Evolutionary conservation across 2,329 filamentous ascomycete species (phyloP).

Genomic region (Fusarium siculi): DNA sequence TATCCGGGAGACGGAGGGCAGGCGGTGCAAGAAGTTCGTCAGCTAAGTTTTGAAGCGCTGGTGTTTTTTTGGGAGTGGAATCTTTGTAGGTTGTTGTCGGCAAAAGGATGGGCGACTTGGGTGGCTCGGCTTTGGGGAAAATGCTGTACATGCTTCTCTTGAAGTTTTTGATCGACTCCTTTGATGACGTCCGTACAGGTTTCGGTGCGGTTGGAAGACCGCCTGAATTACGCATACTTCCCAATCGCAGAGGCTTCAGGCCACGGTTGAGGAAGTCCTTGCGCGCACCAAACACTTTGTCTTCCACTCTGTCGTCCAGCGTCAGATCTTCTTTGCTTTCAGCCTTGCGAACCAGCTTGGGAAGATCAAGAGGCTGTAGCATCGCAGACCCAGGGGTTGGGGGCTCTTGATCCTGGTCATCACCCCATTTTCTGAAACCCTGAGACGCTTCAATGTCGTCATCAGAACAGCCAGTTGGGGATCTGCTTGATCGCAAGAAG

Average conservation of each 20-base stretch:
- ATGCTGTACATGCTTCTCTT: slow-evolving; percentile 44
- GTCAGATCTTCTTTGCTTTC: slow-evolving; percentile 26
- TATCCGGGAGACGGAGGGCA: slow-evolving; percentile 53
- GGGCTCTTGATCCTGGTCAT: slow-evolving; percentile 26
- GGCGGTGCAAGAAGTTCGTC: slow-evolving; percentile 52
- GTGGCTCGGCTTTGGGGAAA: slow-evolving; percentile 34
- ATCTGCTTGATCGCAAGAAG: slow-evolving; percentile 72
- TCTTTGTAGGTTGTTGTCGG: slow-evolving; percentile 60
- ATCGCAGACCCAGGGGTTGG: slow-evolving; percentile 10
- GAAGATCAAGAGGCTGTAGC: slow-evolving; percentile 18
- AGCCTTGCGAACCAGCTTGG: slow-evolving; percentile 17
- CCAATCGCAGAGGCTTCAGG: slow-evolving; percentile 33
- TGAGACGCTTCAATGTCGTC: slow-evolving; percentile 14
- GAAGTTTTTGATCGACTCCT: slow-evolving; percentile 37
- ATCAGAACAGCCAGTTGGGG: slow-evolving; percentile 63
- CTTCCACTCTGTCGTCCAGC: slow-evolving; percentile 47
- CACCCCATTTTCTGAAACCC: slow-evolving; percentile 31
- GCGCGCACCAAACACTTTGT: slow-evolving; percentile 43
- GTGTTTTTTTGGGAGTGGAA: slow-evolving; percentile 19
- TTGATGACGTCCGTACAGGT: slow-evolving; percentile 29
- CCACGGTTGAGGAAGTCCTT: slow-evolving; percentile 33
- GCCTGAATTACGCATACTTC: slow-evolving; percentile 36
- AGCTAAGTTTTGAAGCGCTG: slow-evolving; percentile 2
- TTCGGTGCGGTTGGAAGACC: slow-evolving; percentile 27
- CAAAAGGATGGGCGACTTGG: slow-evolving; percentile 50